These are phyloP conservation scores for Fagopyrum esculentum DNA, from an alignment of 148 eudicot genomes.

Conservation along the genomic window DNA sequence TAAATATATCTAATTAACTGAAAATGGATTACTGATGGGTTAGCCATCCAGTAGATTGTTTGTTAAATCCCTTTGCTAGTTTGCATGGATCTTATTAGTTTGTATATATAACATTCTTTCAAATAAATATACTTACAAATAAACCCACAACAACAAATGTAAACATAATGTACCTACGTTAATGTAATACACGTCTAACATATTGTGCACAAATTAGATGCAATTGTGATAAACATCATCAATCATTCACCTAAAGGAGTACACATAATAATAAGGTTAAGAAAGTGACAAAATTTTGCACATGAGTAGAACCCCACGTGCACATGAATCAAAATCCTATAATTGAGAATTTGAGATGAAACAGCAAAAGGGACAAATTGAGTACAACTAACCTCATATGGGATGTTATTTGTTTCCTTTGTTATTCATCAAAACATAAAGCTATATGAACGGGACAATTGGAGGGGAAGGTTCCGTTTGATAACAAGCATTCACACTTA, in stretches of 20 bases:
- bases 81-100: neutral
- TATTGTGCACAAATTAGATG: too few species aligned
- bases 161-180: too few species aligned
- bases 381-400: neutral
- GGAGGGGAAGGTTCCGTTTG: too few species aligned
- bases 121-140: neutral
- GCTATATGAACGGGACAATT: too few species aligned
- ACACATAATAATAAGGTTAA: neutral
- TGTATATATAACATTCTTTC: neutral
- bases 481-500: too few species aligned
- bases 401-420: neutral
- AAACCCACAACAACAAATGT: neutral
- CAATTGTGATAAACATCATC: neutral
- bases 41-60: neutral
- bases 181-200: too few species aligned
- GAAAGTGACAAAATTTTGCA: neutral
- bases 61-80: neutral
- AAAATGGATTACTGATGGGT: neutral
- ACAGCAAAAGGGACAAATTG: neutral
- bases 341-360: neutral
- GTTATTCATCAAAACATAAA: neutral
- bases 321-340: neutral
- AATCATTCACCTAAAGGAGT: neutral
- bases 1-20: neutral
- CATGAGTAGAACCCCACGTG: slow-evolving; percentile 13